Evolutionary conservation across 2,329 filamentous ascomycete genomes (phyloP), one percentile per base, ranked within the genome.

Genomic region (Calonectria pseudoreteaudii): DNA sequence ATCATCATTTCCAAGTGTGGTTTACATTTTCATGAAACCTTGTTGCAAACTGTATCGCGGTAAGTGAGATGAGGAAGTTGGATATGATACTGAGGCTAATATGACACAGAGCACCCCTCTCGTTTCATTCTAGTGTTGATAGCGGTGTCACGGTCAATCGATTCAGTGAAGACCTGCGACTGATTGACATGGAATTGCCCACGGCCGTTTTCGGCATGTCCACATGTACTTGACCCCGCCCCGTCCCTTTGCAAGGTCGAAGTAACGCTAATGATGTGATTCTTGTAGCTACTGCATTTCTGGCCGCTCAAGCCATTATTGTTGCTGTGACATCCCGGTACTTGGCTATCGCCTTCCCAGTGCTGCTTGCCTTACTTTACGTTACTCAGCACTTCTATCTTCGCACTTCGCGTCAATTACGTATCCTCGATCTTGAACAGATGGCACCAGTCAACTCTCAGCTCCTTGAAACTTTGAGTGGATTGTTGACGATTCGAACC

Each of bases 401-500:
- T 1, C 78, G 81, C 18, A 86, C 85, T 2, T 86, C 84, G 0
- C 79, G 84, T 6, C 84, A 86, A 74, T 73, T 86, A 3, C 82
- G 85, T 14, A 74, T 83, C 3, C 76, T 86, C 26, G 84, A 85
- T 23, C 77, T 86, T 11, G 82, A 86, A 66, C 75, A 80, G 28
- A 86, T 84, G 71, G 79, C 80, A 10, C 84, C 85, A 0, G 75
- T 85, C 11, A 83, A 84, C 64, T 80, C 82, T 0, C 80, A 84
- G 26, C 82, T 86, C 18, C 83, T 85, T 10, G 88, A 89, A 72
- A 86, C 84, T 4, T 81, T 89, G 4, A 84, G 85, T 16, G 89
- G 89, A 0, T 79, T 90, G 2, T 82, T 82, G 0, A 90, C 88
- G 0, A 83, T 90, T 5, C 83, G 88, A 26, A 86, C 88, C 2